A percentile compares a stretch with the other conserved stretches of the same genome.
Conservation (phyloP, 345 rosid genomes). For the thale cress (Arabidopsis thaliana) region TAIR10.1 NC_003076.8:11191001-11191500, state of each 20-base stretch:
- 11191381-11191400: conserved; percentile 64
- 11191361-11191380: conserved; percentile 68
- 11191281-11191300: neutral
- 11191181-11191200: conserved; percentile 58
- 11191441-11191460: conserved; percentile 60
- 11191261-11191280: neutral
- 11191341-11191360: conserved; percentile 51
- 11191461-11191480: conserved; percentile 65
- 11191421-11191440: conserved; percentile 56
- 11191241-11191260: conserved; percentile 61
- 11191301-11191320: neutral
- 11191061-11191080: conserved; percentile 50
- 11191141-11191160: neutral
- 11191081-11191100: neutral
- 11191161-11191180: conserved; percentile 58
- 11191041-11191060: conserved; percentile 59
- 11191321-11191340: neutral
- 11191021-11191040: conserved; percentile 61
- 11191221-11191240: conserved; percentile 58
- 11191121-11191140: neutral
- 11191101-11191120: neutral
- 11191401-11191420: conserved; percentile 74
- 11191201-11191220: conserved; percentile 47
- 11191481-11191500: conserved; percentile 61
- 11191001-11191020: conserved; percentile 72